Percentiles rank a stretch among this genome's conserved stretches.
Conservation (phyloP, 2,329 filamentous ascomycete genomes). For the Aschersonia sp. region DNA sequence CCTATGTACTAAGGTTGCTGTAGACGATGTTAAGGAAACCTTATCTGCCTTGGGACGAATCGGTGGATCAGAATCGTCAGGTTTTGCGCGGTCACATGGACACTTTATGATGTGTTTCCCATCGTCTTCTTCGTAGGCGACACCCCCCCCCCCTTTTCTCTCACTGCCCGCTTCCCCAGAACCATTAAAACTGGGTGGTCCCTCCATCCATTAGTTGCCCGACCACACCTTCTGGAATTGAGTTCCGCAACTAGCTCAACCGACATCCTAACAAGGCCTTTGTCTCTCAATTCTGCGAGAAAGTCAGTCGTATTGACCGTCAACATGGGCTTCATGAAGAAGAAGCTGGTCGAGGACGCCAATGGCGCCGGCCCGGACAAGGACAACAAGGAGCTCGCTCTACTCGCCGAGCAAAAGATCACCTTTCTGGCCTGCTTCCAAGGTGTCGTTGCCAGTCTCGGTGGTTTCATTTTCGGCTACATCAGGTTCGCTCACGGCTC, state of each 20-base stretch:
- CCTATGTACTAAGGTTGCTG: not conserved
- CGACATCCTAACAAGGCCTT: too few relatives aligned
- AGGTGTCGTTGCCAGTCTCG: conserved; percentile 36
- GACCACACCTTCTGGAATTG: too few relatives aligned
- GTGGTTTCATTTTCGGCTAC: conserved; percentile 45
- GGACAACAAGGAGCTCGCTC: not conserved
- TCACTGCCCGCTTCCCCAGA: too few relatives aligned
- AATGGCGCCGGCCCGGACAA: not conserved
- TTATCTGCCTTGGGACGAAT: not conserved
- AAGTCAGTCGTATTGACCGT: too few relatives aligned
- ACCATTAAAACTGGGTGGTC: too few relatives aligned
- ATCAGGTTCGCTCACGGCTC: conserved; percentile 24
- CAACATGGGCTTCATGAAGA: conserved; percentile 2
- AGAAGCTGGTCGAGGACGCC: not conserved
- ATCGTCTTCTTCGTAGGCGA: not conserved
- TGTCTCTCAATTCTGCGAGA: too few relatives aligned
- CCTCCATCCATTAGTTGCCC: too few relatives aligned
- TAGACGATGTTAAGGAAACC: not conserved
- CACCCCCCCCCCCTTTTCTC: not conserved
- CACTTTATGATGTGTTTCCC: not conserved
- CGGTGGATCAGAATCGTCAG: not conserved
- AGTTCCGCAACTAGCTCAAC: too few relatives aligned
- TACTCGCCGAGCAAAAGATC: conserved; percentile 11
- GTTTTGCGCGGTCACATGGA: not conserved
- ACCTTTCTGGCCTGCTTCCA: conserved; percentile 31